Evolutionary conservation across 768 basidiomycete species (phyloP).

Genomic region (Trametes cubensis): DNA sequence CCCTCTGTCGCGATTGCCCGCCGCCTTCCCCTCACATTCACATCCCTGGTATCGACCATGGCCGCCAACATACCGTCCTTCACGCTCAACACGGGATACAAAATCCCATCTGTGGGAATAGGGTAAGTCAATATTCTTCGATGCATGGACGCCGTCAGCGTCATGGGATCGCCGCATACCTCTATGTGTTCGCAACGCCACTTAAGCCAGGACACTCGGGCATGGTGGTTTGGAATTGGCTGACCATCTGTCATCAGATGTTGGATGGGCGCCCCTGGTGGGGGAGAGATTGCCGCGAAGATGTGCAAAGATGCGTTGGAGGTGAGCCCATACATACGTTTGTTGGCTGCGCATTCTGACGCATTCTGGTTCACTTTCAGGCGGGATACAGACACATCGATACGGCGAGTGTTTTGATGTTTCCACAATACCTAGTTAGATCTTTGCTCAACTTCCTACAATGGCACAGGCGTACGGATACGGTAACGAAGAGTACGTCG

Average conservation of each 20-base stretch:
- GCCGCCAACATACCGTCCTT: slow-evolving; percentile 24
- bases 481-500: slow-evolving; percentile 78
- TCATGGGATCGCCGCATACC: no score
- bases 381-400: slow-evolving; percentile 75
- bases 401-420: slow-evolving; percentile 37
- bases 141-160: no score
- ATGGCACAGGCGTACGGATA: slow-evolving; percentile 11
- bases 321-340: slow-evolving; percentile 3
- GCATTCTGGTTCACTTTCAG: slow-evolving; percentile 51
- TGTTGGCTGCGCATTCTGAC: slow-evolving; percentile 50
- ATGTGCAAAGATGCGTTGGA: slow-evolving; percentile 27
- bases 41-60: slow-evolving; percentile 2
- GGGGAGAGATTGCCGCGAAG: slow-evolving; percentile 51
- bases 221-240: no score
- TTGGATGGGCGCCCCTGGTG: slow-evolving; percentile 75
- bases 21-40: no score
- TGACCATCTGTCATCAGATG: slow-evolving; percentile 44
- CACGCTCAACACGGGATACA: slow-evolving; percentile 76
- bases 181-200: no score
- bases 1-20: no score
- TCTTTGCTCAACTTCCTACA: no score
- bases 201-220: no score
- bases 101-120: slow-evolving; percentile 75
- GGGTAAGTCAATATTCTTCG: slow-evolving; percentile 36
- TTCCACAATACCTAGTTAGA: neutral